Conservation (phyloP, 176 grass and related monocot species). For the Carex myosuroides region DNA sequence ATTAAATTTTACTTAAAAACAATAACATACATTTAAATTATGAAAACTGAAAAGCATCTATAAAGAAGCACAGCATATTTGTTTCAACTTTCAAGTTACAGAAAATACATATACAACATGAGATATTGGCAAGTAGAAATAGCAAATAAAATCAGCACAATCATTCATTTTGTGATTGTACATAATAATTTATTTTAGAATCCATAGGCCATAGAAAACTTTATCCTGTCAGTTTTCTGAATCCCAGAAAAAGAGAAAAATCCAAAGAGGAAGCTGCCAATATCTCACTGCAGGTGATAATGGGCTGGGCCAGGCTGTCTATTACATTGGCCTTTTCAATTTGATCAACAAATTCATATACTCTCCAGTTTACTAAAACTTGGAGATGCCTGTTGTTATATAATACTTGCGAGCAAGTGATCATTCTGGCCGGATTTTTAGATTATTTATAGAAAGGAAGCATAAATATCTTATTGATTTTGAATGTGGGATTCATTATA, state of each 20-base stretch:
- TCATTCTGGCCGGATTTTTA: background rate
- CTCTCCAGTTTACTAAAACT: background rate
- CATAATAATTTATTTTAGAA: background rate
- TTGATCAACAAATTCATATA: background rate
- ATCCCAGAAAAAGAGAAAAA: background rate
- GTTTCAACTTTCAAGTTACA: background rate
- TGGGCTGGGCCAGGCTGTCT: conserved; percentile 5
- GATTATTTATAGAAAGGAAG: background rate
- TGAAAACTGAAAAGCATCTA: background rate
- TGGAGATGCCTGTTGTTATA: background rate
- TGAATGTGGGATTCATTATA: background rate
- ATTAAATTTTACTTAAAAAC: background rate
- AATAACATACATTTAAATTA: background rate
- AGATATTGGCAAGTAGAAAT: background rate
- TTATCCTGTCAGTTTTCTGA: background rate
- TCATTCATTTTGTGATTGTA: background rate
- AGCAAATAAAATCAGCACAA: background rate
- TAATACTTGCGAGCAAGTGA: background rate
- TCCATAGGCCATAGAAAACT: background rate
- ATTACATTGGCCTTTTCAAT: background rate
- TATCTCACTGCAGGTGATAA: background rate
- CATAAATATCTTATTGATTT: background rate
- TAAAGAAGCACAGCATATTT: background rate
- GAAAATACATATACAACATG: too few species aligned
- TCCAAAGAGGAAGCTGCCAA: conserved; percentile 15